Percentiles rank a stretch among this genome's conserved stretches.
These are phyloP conservation scores for Penicillium roqueforti DNA, from an alignment of 495 filamentous ascomycete species.

Conservation along the genomic window DNA sequence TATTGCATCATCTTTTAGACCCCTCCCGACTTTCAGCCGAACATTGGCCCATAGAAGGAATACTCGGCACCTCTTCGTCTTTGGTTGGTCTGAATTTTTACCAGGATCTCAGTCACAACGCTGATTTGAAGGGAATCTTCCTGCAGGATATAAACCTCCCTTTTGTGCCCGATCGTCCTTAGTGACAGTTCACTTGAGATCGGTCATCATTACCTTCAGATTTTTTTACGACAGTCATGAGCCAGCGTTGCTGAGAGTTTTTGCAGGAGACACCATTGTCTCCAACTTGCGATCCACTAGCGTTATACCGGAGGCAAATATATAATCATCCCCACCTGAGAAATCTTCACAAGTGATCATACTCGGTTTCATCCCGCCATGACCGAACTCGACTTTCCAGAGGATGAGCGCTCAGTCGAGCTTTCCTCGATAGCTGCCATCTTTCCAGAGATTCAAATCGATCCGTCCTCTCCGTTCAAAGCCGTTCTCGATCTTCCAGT, in stretches of 20 bases:
- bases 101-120: slow-evolving; percentile 2
- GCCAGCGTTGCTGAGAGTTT: not conserved
- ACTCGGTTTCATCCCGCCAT: slow-evolving; percentile 14
- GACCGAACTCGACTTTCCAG: slow-evolving; percentile 31
- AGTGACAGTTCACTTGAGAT: slow-evolving; percentile 5
- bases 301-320: not conserved
- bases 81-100: not conserved
- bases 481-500: slow-evolving; percentile 71
- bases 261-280: slow-evolving; percentile 1
- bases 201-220: not conserved
- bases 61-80: slow-evolving; percentile 18
- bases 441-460: slow-evolving; percentile 74
- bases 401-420: slow-evolving; percentile 72
- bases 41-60: slow-evolving; percentile 13
- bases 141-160: slow-evolving; percentile 10
- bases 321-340: not conserved
- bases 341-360: not conserved
- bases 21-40: slow-evolving; percentile 17
- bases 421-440: slow-evolving; percentile 82
- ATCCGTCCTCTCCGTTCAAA: slow-evolving; percentile 52
- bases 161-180: slow-evolving; percentile 21
- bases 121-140: slow-evolving; percentile 9
- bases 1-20: slow-evolving; percentile 32
- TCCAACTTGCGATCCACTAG: not conserved
- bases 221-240: not conserved